A percentile compares a stretch with the other conserved stretches of the same genome.
Evolutionary conservation across 31 red algal genomes (phyloP).

Genomic region (Porphyra umbilicalis): DNA sequence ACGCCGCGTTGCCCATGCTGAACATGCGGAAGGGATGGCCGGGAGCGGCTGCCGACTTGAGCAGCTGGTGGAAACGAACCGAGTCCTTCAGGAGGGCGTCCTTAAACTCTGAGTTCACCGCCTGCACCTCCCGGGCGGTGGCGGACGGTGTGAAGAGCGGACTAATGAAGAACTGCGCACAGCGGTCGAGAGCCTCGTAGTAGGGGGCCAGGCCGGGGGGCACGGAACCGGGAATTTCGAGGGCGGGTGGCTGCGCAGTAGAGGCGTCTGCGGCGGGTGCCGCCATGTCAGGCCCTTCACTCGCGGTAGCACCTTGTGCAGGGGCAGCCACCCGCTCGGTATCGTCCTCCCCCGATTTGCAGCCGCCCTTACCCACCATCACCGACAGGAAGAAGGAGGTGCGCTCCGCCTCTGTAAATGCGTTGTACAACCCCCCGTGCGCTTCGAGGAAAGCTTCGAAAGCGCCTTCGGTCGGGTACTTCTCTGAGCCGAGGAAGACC

Average conservation of each 20-base stretch:
- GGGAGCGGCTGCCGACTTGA: slow-evolving; percentile 30
- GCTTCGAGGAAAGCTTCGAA: slow-evolving; percentile 65
- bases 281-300: neutral
- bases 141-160: slow-evolving; percentile 78
- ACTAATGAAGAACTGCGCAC: slow-evolving; percentile 86
- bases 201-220: slow-evolving; percentile 38
- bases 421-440: slow-evolving; percentile 83
- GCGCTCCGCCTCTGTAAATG: slow-evolving; percentile 67
- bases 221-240: too few species aligned
- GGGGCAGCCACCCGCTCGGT: neutral
- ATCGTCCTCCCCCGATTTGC: neutral
- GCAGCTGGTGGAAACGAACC: slow-evolving; percentile 52
- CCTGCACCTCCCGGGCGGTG: slow-evolving; percentile 74
- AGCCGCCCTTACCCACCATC: slow-evolving; percentile 10
- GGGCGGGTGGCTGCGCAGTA: too few species aligned
- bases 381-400: slow-evolving; percentile 84
- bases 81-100: slow-evolving; percentile 76
- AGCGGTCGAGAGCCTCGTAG: slow-evolving; percentile 83
- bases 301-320: neutral
- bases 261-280: too few species aligned
- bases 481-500: slow-evolving; percentile 91
- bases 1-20: slow-evolving; percentile 60
- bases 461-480: slow-evolving; percentile 87
- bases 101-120: slow-evolving; percentile 85
- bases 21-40: slow-evolving; percentile 74